Evolutionary conservation across 345 rosid species (phyloP).

Genomic region (Aurinia saxatilis): DNA sequence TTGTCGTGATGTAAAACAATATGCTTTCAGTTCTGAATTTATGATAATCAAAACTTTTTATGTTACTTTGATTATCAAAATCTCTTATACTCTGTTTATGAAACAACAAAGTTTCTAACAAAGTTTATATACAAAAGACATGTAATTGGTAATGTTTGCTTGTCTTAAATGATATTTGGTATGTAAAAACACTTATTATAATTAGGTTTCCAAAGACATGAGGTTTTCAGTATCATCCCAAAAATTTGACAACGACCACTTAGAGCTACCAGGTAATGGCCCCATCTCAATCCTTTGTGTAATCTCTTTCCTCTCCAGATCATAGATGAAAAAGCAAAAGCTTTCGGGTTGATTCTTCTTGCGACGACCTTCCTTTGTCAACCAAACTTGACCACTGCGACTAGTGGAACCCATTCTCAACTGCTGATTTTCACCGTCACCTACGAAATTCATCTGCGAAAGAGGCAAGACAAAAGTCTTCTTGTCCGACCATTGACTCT

Average conservation of each 20-base stretch:
- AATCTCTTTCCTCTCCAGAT: neutral
- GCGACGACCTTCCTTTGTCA: neutral
- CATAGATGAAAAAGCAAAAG: neutral
- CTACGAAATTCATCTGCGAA: neutral
- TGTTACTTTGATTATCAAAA: too few relatives aligned
- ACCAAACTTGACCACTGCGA: neutral
- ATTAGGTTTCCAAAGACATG: neutral
- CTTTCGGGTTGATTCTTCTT: too few relatives aligned
- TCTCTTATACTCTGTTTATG: too few relatives aligned
- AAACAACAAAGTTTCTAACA: too few relatives aligned
- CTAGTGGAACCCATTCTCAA: neutral
- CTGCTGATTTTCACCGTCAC: neutral
- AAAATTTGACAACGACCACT: neutral
- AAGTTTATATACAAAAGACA: too few relatives aligned
- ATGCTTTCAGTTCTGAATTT: too few relatives aligned
- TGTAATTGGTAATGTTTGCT: too few relatives aligned
- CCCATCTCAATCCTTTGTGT: neutral
- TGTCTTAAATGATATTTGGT: too few relatives aligned
- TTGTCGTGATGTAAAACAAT: too few relatives aligned
- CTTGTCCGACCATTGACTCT: conserved; percentile 1
- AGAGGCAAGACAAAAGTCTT: neutral
- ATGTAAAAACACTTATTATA: too few relatives aligned
- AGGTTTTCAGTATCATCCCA: neutral
- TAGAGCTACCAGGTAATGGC: neutral
- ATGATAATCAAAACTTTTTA: too few relatives aligned